Evolutionary conservation across 2,329 filamentous ascomycete species (phyloP).

Genomic region (Emergomyces pasteurianus): DNA sequence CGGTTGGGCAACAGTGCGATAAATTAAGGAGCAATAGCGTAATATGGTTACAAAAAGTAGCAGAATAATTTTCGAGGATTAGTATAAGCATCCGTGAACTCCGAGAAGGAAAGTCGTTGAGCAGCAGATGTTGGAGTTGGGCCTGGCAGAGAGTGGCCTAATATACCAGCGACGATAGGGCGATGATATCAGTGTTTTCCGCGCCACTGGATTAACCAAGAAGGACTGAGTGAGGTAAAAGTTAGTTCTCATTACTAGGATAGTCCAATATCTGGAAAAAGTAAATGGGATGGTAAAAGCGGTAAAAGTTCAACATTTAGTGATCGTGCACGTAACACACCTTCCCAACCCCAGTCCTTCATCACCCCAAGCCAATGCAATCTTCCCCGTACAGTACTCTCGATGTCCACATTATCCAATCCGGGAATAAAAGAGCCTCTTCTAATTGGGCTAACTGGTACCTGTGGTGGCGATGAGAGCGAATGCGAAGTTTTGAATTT

Average conservation of each 20-base stretch:
- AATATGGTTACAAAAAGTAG: neutral
- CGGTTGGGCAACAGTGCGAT: neutral
- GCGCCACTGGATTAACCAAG: neutral
- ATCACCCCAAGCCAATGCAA: constrained; percentile 62
- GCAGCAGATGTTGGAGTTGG: neutral
- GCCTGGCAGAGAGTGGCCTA: neutral
- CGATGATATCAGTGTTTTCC: neutral
- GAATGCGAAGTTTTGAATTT: neutral
- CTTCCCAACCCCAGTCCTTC: constrained; percentile 62
- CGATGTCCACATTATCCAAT: constrained; percentile 40
- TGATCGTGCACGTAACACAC: constrained; percentile 31
- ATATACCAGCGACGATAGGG: neutral
- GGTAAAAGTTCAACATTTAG: neutral
- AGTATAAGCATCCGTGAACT: neutral
- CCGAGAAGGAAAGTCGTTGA: neutral
- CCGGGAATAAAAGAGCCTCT: constrained; percentile 21
- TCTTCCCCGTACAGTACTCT: constrained; percentile 52
- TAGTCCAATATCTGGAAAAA: neutral
- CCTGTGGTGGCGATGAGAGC: constrained; percentile 5
- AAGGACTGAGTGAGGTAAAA: neutral
- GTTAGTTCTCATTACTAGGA: neutral
- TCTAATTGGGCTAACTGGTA: constrained; percentile 12
- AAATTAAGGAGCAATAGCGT: neutral
- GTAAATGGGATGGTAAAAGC: neutral
- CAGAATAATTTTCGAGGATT: neutral